Evolutionary conservation across 163 green algal species (phyloP).

Genomic region (Chlamydomonas reinhardtii): DNA sequence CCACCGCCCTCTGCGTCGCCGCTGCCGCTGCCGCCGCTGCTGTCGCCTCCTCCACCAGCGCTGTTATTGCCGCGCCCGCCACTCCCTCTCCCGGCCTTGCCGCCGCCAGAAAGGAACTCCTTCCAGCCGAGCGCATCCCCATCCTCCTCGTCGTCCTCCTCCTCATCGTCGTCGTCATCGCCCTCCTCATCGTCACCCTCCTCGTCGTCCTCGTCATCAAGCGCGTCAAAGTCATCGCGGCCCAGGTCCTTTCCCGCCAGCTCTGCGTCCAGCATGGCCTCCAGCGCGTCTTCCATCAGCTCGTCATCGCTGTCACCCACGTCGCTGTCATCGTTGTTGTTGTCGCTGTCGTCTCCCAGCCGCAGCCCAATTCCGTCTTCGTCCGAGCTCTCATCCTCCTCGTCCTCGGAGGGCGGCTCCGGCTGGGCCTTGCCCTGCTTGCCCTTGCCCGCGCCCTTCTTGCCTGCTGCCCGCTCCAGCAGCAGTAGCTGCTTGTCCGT

Average conservation of each 20-base stretch:
- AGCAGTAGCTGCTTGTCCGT: too few species aligned
- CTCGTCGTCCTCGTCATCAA: slow-evolving; percentile 1
- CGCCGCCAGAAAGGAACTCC: neutral
- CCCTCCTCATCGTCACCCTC: neutral
- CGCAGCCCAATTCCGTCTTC: slow-evolving; percentile 24
- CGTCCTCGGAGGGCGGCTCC: neutral
- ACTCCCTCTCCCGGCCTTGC: neutral
- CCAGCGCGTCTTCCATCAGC: slow-evolving; percentile 39
- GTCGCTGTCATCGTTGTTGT: neutral
- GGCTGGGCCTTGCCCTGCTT: neutral
- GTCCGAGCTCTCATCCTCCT: too few species aligned
- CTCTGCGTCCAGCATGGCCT: slow-evolving; percentile 47
- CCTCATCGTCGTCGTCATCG: neutral
- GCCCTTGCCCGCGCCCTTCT: neutral
- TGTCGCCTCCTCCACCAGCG: neutral
- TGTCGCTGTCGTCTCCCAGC: neutral
- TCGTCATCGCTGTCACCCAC: slow-evolving; percentile 14
- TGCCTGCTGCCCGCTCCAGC: neutral
- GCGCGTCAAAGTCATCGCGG: slow-evolving; percentile 1
- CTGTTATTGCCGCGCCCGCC: neutral
- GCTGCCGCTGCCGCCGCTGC: neutral
- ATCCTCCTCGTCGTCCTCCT: neutral
- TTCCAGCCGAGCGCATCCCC: slow-evolving; percentile 25
- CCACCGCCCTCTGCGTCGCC: neutral
- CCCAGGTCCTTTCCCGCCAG: neutral